phyloP scores from a whole-genome alignment of 192 early-diverging fungal species.

The Coemansia sp. region DNA sequence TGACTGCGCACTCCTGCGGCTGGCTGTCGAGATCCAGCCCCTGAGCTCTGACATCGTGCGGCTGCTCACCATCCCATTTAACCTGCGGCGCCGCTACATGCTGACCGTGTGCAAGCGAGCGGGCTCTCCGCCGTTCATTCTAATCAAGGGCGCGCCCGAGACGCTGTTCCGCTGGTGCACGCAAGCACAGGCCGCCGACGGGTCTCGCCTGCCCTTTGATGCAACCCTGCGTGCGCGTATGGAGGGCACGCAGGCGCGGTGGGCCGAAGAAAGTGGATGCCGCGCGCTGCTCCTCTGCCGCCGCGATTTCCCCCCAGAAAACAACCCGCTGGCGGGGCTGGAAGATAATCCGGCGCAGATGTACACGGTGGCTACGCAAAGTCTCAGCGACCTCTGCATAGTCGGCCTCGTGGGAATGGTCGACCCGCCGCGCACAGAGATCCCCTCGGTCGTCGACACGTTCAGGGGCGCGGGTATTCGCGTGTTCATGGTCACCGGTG shows the following conservation, averaged over 20 bases:
- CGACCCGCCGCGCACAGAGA: conserved; percentile 85
- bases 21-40: conserved; percentile 51
- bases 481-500: conserved; percentile 89
- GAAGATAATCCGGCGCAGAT: conserved; percentile 35
- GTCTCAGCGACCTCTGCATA: conserved; percentile 60
- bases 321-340: conserved; percentile 53
- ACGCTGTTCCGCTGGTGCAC: conserved; percentile 63
- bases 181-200: conserved; percentile 40
- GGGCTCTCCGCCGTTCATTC: conserved; percentile 38
- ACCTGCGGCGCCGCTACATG: conserved; percentile 76
- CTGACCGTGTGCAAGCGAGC: conserved; percentile 45
- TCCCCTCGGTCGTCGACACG: conserved; percentile 61
- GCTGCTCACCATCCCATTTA: conserved; percentile 68
- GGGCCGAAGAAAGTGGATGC: conserved; percentile 58
- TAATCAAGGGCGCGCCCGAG: conserved; percentile 86
- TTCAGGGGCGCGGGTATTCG: conserved; percentile 69
- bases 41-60: conserved; percentile 23
- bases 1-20: conserved; percentile 79
- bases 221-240: conserved; percentile 25
- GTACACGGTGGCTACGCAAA: conserved; percentile 22
- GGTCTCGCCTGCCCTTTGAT: conserved; percentile 49
- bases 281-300: conserved; percentile 61
- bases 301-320: conserved; percentile 21
- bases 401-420: conserved; percentile 78
- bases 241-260: conserved; percentile 52